Conservation (phyloP, 1,139 yeast genomes). For the Saccharomyces hybrid region DNA sequence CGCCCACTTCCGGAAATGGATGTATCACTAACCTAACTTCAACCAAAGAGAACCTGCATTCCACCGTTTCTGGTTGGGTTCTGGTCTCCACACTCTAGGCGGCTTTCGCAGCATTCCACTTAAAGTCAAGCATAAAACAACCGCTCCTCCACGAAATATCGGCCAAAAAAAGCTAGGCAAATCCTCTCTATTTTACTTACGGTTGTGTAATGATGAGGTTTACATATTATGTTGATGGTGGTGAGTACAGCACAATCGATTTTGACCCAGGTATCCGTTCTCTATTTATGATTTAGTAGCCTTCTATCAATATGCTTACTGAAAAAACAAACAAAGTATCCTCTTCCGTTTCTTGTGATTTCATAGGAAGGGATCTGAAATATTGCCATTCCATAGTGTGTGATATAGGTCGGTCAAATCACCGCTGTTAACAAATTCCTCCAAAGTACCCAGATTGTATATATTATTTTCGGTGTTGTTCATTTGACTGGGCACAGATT, state of each 20-base stretch:
- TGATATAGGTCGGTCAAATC: slow-evolving; percentile 26
- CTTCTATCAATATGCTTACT: background rate
- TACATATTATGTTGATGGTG: background rate
- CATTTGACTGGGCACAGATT: background rate
- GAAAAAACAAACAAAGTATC: no score
- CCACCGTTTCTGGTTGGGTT: background rate
- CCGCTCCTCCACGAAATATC: background rate
- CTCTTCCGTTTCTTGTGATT: background rate
- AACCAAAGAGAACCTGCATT: background rate
- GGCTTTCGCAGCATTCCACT: background rate
- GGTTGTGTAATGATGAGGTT: background rate
- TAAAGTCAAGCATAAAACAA: background rate
- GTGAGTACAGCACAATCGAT: background rate
- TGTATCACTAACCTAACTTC: background rate
- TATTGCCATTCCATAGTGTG: slow-evolving; percentile 27
- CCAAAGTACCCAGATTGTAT: slow-evolving; percentile 28
- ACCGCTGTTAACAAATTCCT: slow-evolving; percentile 27
- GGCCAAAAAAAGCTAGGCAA: no score
- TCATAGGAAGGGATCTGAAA: slow-evolving; percentile 10
- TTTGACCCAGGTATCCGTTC: background rate
- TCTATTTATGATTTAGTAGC: background rate
- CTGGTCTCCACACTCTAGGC: background rate
- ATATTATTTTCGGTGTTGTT: background rate
- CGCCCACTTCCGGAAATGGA: background rate
- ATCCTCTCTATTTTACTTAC: background rate